These are phyloP conservation scores for Ceratocystis cubensis DNA, from an alignment of 2,329 filamentous ascomycete genomes.

Conservation along the genomic window DNA sequence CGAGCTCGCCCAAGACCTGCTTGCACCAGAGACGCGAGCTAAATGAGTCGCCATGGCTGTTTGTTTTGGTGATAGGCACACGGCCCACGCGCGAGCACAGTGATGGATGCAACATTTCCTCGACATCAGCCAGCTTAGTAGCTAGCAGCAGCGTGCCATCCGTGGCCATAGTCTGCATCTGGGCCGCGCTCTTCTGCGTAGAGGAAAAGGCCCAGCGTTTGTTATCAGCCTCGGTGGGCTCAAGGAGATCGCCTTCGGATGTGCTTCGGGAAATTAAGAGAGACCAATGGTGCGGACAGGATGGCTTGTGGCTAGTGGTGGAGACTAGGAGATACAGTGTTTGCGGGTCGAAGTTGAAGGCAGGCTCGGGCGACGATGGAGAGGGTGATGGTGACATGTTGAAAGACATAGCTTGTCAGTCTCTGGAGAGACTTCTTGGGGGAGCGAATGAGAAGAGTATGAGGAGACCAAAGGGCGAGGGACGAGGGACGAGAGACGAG, in stretches of 20 bases:
- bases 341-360: constrained; percentile 14
- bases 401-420: background rate
- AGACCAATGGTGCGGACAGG: constrained; percentile 2
- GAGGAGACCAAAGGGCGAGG: background rate
- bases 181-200: background rate
- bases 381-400: constrained; percentile 14
- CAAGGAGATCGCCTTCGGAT: constrained; percentile 10
- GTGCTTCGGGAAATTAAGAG: constrained; percentile 4
- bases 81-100: constrained; percentile 11
- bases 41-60: constrained; percentile 16
- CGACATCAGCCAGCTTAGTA: constrained; percentile 15
- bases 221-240: constrained; percentile 3
- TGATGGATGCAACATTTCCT: constrained; percentile 13
- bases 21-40: constrained; percentile 20
- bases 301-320: background rate
- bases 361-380: background rate
- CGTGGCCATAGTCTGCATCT: constrained; percentile 4
- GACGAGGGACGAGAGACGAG: background rate
- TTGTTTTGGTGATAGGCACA: constrained; percentile 15
- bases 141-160: constrained; percentile 7
- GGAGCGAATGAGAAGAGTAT: no score
- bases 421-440: no score
- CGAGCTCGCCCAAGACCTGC: constrained; percentile 21
- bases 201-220: constrained; percentile 13
- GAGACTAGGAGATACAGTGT: constrained; percentile 12